Base-by-base conservation (phyloP, 148 eudicot species). In the Persicaria tinctoria region DNA sequence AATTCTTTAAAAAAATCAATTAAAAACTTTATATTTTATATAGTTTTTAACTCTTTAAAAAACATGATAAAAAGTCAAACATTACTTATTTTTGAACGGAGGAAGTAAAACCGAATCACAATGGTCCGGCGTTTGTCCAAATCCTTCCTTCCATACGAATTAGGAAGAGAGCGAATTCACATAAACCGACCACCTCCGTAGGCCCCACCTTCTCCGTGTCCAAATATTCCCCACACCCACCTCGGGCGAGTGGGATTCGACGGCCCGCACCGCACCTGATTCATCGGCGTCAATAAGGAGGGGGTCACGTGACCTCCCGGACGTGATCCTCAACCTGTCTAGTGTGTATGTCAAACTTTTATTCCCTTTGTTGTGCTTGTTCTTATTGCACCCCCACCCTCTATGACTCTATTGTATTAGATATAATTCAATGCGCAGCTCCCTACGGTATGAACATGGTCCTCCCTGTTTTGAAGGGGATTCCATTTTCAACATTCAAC, bases 241-340 rank as follows among this genome's bases (percentile, higher is more conserved):
- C 41, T 32, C 41, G 63, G 46, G 68, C 68, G 46, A 45, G 68
- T 63, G 68, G 41, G 53, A 23, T 9, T 60, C 12, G 11, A 60
- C 41, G 1, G 41, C 41, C 41, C 66, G 68, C 68, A 2, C 27
- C 66, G 4, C 13, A 23, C 41, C 66, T 8, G 23, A 60, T 32
- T 27, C 68, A 14, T 23, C 46, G 68, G 68, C 68, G 68, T 63
- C 68, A 63, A 63, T 63, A 63, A 44, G 68, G 68, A 63, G 46
- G 45, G 16, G 27, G 68, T 63, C 68, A 63, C 68, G 68, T 63
- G 68, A 63, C 4, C 46, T 47, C 47, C 69, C 69, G 16, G n/a
- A 63, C 69, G 45, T 38, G 69, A 32, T 46, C 16, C 11, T 63
- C n/a, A 32, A n/a, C 16, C 11, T 63, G n/a, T 63, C 17, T 32